These are phyloP conservation scores for Eimeria zaria DNA, from an alignment of 169 alveolate species.

Conservation along the genomic window DNA sequence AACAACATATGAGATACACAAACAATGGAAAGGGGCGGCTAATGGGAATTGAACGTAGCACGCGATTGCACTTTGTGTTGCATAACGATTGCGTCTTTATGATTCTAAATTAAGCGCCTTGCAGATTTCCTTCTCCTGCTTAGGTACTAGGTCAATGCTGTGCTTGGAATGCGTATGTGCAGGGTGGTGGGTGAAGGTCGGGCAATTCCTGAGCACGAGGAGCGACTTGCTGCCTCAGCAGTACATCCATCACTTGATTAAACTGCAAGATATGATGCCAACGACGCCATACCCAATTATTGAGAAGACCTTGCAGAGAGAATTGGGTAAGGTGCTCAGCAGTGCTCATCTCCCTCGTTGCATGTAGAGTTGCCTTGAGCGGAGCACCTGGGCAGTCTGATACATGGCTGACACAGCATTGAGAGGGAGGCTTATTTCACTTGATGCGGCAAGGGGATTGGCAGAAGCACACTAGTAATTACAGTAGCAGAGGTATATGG, in stretches of 20 bases:
- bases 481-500: background rate
- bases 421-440: background rate
- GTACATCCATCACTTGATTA: slow-evolving; percentile 92
- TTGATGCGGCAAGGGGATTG: background rate
- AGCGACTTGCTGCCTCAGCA: slow-evolving; percentile 94
- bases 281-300: slow-evolving; percentile 88
- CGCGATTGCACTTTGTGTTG: background rate
- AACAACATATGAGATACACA: background rate
- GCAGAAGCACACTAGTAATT: background rate
- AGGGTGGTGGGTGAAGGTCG: slow-evolving; percentile 98
- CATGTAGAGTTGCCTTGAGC: background rate
- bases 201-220: slow-evolving; percentile 96
- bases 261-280: slow-evolving; percentile 95
- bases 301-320: slow-evolving; percentile 90
- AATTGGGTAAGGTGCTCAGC: slow-evolving; percentile 88
- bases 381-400: background rate
- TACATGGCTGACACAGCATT: background rate
- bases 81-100: background rate
- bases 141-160: background rate
- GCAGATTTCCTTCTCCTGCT: background rate
- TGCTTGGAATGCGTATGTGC: slow-evolving; percentile 10
- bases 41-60: background rate
- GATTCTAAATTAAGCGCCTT: background rate
- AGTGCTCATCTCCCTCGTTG: background rate
- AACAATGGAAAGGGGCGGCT: background rate